Evolutionary conservation across 2,329 filamentous ascomycete species (phyloP).

Genomic region (Botrytis cinerea): DNA sequence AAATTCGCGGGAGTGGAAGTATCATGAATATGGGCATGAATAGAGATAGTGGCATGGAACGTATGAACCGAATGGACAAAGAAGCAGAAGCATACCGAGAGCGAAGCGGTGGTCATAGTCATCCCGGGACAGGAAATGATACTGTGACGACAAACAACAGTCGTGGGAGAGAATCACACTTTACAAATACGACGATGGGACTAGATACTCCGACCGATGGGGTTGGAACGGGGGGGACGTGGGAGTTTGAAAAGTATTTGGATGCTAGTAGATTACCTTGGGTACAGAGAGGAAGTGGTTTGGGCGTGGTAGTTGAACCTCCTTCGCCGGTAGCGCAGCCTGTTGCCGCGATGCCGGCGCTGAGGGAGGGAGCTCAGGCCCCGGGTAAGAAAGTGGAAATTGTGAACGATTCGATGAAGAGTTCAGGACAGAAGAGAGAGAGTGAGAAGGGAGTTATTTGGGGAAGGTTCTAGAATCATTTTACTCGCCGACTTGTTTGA

Average conservation of each 20-base stretch:
- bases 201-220: conserved; percentile 15
- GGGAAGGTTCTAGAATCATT: background rate
- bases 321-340: background rate
- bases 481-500: background rate
- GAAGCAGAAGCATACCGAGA: conserved; percentile 19
- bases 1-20: conserved; percentile 15
- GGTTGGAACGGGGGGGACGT: conserved; percentile 5
- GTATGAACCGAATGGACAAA: conserved; percentile 6
- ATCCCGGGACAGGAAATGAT: background rate
- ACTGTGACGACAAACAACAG: conserved; percentile 2
- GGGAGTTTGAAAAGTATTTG: conserved; percentile 22
- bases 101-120: background rate
- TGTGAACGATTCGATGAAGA: background rate
- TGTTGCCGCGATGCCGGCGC: background rate
- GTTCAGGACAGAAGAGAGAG: background rate
- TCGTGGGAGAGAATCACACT: background rate
- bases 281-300: conserved; percentile 1
- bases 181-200: conserved; percentile 5
- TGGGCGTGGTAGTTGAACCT: background rate
- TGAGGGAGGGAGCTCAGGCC: background rate
- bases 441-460: conserved; percentile 11
- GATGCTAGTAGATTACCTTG: background rate
- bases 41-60: conserved; percentile 7
- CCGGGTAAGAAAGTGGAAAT: conserved; percentile 14
- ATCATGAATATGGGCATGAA: conserved; percentile 17